Evolutionary conservation across 1,284 basidiomycete species (phyloP), one percentile per base, ranked within the genome.

Genomic region (Exobasidium cylindrosporum): DNA sequence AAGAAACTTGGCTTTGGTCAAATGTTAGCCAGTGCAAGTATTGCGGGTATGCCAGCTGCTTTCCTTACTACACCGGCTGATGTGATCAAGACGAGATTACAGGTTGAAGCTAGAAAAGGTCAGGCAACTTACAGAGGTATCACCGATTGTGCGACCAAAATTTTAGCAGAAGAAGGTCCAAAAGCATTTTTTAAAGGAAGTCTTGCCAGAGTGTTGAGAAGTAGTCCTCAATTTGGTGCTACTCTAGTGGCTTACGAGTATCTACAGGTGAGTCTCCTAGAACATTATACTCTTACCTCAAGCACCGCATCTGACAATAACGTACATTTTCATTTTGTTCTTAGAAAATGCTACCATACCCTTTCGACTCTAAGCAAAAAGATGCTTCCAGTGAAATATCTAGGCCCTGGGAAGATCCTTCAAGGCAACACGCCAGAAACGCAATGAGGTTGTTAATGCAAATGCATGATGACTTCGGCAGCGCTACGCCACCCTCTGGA

Each of bases 11-110:
- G 88, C 21, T 97, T 97, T 82, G 81, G 92, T 54, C 94, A 98
- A 83, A 91, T 94, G 57, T 84, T 98, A 57, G 82, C 86, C 61
- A 84, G 90, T 49, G 92, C 92, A 31, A 90, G 86, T 10, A 87
- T 84, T 50, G 83, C 84, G 64, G 95, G 95, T 70, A 97, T 97
- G 92, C 94, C 95, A 54, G 93, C 92, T 49, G 91, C 78, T 21
- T 80, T 79, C 69, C 65, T 80, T 6, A 82, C 82, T 40, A 82
- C 72, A 31, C 81, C 79, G 0, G 78, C 81, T 87, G 95, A 98
- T 81, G 96, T 98, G 63, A 91, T 97, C 81, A 98, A 98, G 86
- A 98, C 95, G n/a, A 88, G 95, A 61, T 83, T 98, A 67, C 96
- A 98, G 81, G 89, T 92, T n/a, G 96, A 98, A 81, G 89, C 92